These are phyloP conservation scores for Leccinum solheimii DNA, from an alignment of 1,284 basidiomycete genomes.

Conservation along the genomic window DNA sequence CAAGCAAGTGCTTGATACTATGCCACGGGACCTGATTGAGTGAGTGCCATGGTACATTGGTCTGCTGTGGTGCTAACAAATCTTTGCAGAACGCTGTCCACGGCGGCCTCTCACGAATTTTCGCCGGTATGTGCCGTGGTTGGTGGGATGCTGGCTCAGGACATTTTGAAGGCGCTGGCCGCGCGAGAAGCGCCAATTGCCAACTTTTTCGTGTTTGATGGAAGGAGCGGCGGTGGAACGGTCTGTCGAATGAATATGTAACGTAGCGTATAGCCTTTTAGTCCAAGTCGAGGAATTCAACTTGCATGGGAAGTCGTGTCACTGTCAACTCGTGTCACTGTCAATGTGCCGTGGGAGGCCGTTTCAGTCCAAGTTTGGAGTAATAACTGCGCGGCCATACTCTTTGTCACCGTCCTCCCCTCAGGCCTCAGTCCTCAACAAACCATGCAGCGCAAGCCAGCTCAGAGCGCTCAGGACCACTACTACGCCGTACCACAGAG, in stretches of 20 bases:
- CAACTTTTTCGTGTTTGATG: slow-evolving; percentile 91
- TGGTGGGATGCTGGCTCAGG: slow-evolving; percentile 93
- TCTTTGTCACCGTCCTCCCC: slow-evolving; percentile 6
- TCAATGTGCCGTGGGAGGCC: slow-evolving; percentile 14
- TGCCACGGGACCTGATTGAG: slow-evolving; percentile 61
- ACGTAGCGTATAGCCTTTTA: background rate
- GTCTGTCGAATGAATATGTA: slow-evolving; percentile 57
- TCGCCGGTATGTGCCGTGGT: slow-evolving; percentile 89
- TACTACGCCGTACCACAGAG: slow-evolving; percentile 54
- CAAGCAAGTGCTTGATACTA: slow-evolving; percentile 56
- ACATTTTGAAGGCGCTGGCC: slow-evolving; percentile 89
- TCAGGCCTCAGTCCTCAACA: slow-evolving; percentile 8
- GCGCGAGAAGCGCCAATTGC: slow-evolving; percentile 89
- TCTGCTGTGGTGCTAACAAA: slow-evolving; percentile 10
- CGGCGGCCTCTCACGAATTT: slow-evolving; percentile 82
- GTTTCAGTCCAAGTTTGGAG: slow-evolving; percentile 25
- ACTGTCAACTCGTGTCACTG: background rate
- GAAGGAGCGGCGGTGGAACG: slow-evolving; percentile 73
- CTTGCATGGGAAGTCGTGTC: background rate
- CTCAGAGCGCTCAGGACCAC: slow-evolving; percentile 30
- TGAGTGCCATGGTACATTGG: slow-evolving; percentile 35
- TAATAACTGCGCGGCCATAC: background rate
- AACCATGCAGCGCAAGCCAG: slow-evolving; percentile 37
- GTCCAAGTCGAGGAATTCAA: background rate
- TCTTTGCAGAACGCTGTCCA: slow-evolving; percentile 53